Evolutionary conservation across 2,329 filamentous ascomycete species (phyloP), one percentile per base, ranked within the genome.

Genomic region (Calonectria ilicicola): DNA sequence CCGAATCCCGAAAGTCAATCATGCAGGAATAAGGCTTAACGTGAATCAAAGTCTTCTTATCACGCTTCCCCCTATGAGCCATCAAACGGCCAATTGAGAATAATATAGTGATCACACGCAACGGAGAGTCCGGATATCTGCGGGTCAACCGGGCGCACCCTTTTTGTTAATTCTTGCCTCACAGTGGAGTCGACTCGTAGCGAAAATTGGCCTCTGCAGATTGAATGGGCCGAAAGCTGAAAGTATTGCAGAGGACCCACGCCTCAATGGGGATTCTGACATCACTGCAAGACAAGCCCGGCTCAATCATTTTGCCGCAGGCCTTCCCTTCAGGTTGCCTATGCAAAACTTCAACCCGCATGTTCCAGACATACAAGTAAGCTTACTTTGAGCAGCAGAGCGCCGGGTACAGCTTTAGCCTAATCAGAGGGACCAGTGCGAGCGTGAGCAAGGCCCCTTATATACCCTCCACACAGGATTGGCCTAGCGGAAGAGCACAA

Each of bases 321-420:
- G 12, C 5, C 29, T n/a, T 26, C 5, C 29, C 32, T 26, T 4
- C 53, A 60, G 17, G 19, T 2, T 23, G 19, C 44, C n/a, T 21
- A 47, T 47, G 10, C 44, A n/a, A 47, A 47, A 7, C n/a, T 21
- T 47, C 44, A n/a, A 35, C 9, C 32, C 10, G 32, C 32, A 32
- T 32, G 29, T 5, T 32, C 29, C 29, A 32, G 29, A 32, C 32
- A 12, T 35, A 35, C 32, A 35, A 23, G 44, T 47, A 47, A 47
- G 0, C 74, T 65, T 0, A 82, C 79, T 65, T 77, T 79, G 23
- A 84, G 81, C 1, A 80, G 75, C 14, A 77, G 76, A 5, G 79
- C 78, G 76, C 1, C 77, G 72, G 1, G 84, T 81, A 26, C 80
- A 82, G 35, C 77, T 80, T 71, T 84, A 82, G 2, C 83, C 83